Evolutionary conservation across 306 rosid species (phyloP), one percentile per base, ranked within the genome.

Genomic region (Comarum palustre): DNA sequence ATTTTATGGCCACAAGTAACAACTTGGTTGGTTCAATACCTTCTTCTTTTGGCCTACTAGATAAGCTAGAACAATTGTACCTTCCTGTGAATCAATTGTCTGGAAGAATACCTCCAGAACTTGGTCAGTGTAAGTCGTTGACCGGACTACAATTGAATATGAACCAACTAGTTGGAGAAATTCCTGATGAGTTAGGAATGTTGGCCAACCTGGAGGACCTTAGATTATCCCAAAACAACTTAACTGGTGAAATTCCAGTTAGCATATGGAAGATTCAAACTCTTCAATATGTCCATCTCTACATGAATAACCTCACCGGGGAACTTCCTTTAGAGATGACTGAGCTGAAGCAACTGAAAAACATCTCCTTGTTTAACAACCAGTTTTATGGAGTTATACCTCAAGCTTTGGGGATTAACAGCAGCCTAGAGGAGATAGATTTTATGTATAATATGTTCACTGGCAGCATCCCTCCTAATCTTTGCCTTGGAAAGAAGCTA

Each of bases 221-320:
- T 70, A 76, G 80, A 47, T 69, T 91, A 79, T 89, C 83, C 62
- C 48, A 77, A 6, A 93, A 93, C 76, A 77, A 25, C 36, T 75
- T 93, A 73, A 81, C 65, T 0, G 98, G 98, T 31, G 87, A 89
- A 79, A 89, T 93, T 81, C 98, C 98, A 3, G 77, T 76, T 4
- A 82, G 90, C 60, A 71, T 93, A 14, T 93, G 98, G 98, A 93
- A 89, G 90, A 91, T 89, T 78, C 88, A 71, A 50, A 71, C 82
- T 63, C 96, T 93, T 47, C 41, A 83, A 80, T 31, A 82, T 51
- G 62, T 93, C 76, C 79, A 73, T 69, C 79, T 93, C 68, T 89
- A 90, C 68, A 79, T 82, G 25, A 93, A 93, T 46, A 85, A 73
- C 59, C 96, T 93, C 57, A 83, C 79, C 4, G 98, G 97, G 36